Percentiles rank a stretch among this genome's conserved stretches.
Evolutionary conservation across 75 land plant genomes (phyloP).

Genomic region (Pinus tabuliformis): DNA sequence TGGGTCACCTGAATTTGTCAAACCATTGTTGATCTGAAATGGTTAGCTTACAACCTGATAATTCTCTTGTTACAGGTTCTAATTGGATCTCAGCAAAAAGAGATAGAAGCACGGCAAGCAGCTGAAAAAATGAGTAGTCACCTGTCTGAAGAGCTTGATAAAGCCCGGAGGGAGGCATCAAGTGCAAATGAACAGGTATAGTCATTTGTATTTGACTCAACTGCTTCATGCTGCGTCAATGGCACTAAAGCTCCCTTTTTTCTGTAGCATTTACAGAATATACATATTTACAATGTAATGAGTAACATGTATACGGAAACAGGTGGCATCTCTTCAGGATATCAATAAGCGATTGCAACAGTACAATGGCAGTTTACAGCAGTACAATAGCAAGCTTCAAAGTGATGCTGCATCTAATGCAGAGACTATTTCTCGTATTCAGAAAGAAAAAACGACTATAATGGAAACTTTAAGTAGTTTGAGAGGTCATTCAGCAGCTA

Average conservation of each 20-base stretch:
- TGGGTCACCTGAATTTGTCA: background rate
- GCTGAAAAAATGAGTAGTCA: conserved; percentile 28
- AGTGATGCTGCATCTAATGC: conserved; percentile 38
- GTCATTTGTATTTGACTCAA: background rate
- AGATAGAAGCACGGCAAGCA: conserved; percentile 35
- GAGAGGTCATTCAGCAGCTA: conserved; percentile 33
- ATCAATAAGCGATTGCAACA: conserved; percentile 50
- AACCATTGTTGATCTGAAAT: background rate
- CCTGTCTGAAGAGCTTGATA: conserved; percentile 43
- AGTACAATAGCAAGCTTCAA: conserved; percentile 52
- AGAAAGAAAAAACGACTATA: conserved; percentile 51
- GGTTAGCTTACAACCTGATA: background rate
- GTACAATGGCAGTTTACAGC: conserved; percentile 52
- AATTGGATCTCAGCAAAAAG: conserved; percentile 40
- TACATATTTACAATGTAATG: background rate
- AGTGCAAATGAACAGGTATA: conserved; percentile 44
- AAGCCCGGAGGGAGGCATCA: conserved; percentile 23
- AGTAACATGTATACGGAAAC: background rate
- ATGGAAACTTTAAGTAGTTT: conserved; percentile 48
- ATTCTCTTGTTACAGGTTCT: conserved; percentile 17
- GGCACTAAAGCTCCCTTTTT: background rate
- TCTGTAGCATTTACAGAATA: too few relatives aligned
- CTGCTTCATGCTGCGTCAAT: background rate
- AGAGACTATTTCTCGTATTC: conserved; percentile 31
- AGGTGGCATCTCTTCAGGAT: conserved; percentile 42